Evolutionary conservation across 2,329 filamentous ascomycete genomes (phyloP).

Genomic region (Cadophora luteo-olivacea): DNA sequence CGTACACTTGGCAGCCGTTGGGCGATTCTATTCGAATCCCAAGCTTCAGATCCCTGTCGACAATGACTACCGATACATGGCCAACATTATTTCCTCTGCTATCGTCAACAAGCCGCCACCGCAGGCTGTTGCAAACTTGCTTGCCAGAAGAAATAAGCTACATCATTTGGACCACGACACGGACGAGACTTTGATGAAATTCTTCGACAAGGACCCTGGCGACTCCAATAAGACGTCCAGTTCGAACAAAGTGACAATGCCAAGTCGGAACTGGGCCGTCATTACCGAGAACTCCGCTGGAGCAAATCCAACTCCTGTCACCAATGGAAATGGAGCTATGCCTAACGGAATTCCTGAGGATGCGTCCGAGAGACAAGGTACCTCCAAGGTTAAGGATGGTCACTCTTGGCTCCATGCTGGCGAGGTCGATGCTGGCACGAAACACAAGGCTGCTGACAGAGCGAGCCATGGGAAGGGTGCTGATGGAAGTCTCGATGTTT

Average conservation of each 20-base stretch:
- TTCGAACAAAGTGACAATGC: slow-evolving; percentile 86
- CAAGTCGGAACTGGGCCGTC: slow-evolving; percentile 91
- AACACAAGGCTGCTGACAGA: slow-evolving; percentile 72
- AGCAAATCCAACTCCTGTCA: slow-evolving; percentile 50
- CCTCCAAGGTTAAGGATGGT: slow-evolving; percentile 62
- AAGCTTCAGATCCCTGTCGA: slow-evolving; percentile 78
- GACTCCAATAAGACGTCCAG: slow-evolving; percentile 72
- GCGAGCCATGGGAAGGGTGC: slow-evolving; percentile 59
- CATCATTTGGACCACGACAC: slow-evolving; percentile 75
- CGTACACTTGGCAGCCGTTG: slow-evolving; percentile 89
- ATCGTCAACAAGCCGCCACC: slow-evolving; percentile 96
- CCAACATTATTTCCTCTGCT: slow-evolving; percentile 90
- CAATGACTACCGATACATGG: slow-evolving; percentile 91
- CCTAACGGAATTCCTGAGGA: slow-evolving; percentile 17
- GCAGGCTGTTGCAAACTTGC: slow-evolving; percentile 83
- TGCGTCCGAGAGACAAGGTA: slow-evolving; percentile 30
- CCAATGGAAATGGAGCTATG: slow-evolving; percentile 24
- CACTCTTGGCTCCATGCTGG: slow-evolving; percentile 77
- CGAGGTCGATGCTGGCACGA: slow-evolving; percentile 79
- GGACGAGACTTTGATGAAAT: slow-evolving; percentile 90
- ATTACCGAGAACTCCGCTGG: slow-evolving; percentile 85
- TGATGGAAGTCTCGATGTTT: slow-evolving; percentile 76
- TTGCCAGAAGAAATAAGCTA: slow-evolving; percentile 88
- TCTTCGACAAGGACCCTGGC: slow-evolving; percentile 91
- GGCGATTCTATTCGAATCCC: slow-evolving; percentile 93